Evolutionary conservation across 345 rosid genomes (phyloP).

Genomic region (Turritis glabra): DNA sequence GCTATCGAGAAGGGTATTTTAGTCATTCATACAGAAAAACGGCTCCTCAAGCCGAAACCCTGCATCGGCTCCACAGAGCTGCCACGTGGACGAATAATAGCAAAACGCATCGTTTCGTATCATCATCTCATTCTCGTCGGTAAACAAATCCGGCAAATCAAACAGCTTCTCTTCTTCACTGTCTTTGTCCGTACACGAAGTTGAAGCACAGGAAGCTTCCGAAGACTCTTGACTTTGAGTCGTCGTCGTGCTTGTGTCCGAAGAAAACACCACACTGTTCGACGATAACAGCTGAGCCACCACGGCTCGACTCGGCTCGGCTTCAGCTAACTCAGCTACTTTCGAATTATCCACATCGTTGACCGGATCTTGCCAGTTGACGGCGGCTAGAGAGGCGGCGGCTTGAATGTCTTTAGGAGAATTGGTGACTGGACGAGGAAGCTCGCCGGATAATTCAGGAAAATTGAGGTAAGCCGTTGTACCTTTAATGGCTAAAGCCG

Average conservation of each 20-base stretch:
- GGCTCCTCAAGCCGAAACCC: slow-evolving; percentile 70
- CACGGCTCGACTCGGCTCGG: slow-evolving; percentile 37
- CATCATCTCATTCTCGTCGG: slow-evolving; percentile 38
- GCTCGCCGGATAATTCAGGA: slow-evolving; percentile 49
- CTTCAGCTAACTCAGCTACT: slow-evolving; percentile 31
- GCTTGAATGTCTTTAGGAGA: slow-evolving; percentile 66
- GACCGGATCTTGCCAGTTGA: slow-evolving; percentile 29
- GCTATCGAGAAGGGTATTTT: slow-evolving; percentile 9
- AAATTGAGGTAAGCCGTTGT: slow-evolving; percentile 62
- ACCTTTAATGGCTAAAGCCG: slow-evolving; percentile 77
- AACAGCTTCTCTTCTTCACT: slow-evolving; percentile 65
- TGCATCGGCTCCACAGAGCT: slow-evolving; percentile 54
- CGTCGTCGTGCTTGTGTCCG: slow-evolving; percentile 13
- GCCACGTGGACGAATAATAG: slow-evolving; percentile 64
- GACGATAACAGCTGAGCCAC: too few relatives aligned
- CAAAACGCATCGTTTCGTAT: slow-evolving; percentile 46
- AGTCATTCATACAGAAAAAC: slow-evolving; percentile 53
- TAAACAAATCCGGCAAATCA: slow-evolving; percentile 81
- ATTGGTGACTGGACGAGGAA: slow-evolving; percentile 53
- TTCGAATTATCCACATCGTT: background rate
- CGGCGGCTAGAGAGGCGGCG: slow-evolving; percentile 53
- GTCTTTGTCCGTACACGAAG: slow-evolving; percentile 32
- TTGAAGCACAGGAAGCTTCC: slow-evolving; percentile 37
- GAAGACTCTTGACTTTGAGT: slow-evolving; percentile 42
- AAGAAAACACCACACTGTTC: slow-evolving; percentile 26